A percentile compares a stretch with the other conserved stretches of the same genome.
Evolutionary conservation across 345 rosid genomes (phyloP).

Genomic region (Gossypium arboreum): DNA sequence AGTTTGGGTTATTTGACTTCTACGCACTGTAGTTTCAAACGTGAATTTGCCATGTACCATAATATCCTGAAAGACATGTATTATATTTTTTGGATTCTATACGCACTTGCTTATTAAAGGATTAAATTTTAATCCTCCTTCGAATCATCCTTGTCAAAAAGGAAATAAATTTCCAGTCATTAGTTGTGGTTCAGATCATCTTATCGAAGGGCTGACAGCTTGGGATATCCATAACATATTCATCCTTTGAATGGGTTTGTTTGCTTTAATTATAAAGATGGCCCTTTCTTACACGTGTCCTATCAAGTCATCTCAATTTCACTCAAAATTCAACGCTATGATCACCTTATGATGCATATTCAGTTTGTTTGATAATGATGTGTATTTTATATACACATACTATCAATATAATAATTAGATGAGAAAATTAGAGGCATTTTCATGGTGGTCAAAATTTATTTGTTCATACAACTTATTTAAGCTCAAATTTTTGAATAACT

Average conservation of each 20-base stretch:
- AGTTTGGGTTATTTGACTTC: background rate
- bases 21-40: background rate
- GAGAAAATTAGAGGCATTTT: no score
- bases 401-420: background rate
- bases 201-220: background rate
- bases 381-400: background rate
- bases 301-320: background rate
- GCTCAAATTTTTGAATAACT: no score
- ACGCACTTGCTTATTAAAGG: no score
- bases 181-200: background rate
- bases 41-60: constrained; percentile 8
- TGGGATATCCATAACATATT: background rate
- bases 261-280: background rate
- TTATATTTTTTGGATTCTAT: constrained; percentile 14
- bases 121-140: no score
- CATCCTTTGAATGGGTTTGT: background rate
- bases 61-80: constrained; percentile 16
- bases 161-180: background rate
- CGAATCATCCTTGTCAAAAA: no score
- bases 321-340: background rate
- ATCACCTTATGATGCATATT: constrained; percentile 8
- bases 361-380: background rate
- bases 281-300: constrained; percentile 10
- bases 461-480: no score
- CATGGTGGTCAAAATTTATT: no score